These are phyloP conservation scores for Lentinula detonsa DNA, from an alignment of 768 basidiomycete species.

Conservation along the genomic window DNA sequence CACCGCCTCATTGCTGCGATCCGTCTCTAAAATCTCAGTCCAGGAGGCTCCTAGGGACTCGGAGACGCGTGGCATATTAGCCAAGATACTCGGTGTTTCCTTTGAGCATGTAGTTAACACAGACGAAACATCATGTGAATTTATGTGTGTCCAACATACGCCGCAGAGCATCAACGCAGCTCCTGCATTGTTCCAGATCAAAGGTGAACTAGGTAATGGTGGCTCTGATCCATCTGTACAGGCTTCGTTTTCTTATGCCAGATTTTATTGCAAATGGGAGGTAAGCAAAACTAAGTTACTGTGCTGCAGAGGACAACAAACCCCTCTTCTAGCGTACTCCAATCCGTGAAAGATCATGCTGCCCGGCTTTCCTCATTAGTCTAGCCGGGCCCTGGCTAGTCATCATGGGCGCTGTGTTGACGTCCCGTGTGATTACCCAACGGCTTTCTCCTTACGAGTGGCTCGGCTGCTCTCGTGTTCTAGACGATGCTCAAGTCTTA, in stretches of 20 bases:
- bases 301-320: not conserved
- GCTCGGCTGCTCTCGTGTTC: slow-evolving; percentile 15
- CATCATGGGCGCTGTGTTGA: slow-evolving; percentile 26
- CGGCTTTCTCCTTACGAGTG: slow-evolving; percentile 27
- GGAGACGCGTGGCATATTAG: not conserved
- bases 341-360: slow-evolving; percentile 15
- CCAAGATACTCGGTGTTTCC: not conserved
- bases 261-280: slow-evolving; percentile 4
- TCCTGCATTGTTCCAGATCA: slow-evolving; percentile 9
- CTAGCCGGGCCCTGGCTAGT: slow-evolving; percentile 24
- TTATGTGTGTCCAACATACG: not conserved
- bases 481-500: slow-evolving; percentile 13
- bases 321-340: slow-evolving; percentile 9
- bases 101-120: accelerated
- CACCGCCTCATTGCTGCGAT: not conserved
- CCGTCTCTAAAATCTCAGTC: slow-evolving; percentile 5
- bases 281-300: not conserved
- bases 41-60: not conserved
- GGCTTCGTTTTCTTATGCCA: slow-evolving; percentile 14
- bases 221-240: slow-evolving; percentile 18
- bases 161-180: not conserved
- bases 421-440: slow-evolving; percentile 20
- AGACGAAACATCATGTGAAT: not conserved
- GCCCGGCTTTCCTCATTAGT: slow-evolving; percentile 26
- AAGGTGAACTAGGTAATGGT: slow-evolving; percentile 12